Percentiles rank a stretch among this genome's conserved stretches.
phyloP scores from a whole-genome alignment of 768 basidiomycete species.

The Mycena latifolia region DNA sequence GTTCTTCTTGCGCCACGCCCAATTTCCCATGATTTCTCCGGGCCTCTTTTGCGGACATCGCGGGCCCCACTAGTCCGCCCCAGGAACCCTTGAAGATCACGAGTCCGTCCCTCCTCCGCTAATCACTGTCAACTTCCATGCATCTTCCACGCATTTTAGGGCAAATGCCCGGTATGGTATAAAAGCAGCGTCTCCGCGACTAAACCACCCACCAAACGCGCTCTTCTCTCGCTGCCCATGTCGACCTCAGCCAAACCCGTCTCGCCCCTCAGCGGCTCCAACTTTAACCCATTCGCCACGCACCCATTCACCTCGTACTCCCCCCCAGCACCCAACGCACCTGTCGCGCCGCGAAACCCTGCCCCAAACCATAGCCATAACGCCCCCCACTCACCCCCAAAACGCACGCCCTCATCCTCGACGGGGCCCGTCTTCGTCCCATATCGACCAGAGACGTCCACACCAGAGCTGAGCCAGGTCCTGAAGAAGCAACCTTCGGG shows the following conservation, averaged over 20 bases:
- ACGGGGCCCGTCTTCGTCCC: constrained; percentile 30
- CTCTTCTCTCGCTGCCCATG: constrained; percentile 11
- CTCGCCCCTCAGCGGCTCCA: constrained; percentile 34
- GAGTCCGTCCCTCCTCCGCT: constrained; percentile 26
- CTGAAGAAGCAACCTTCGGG: constrained; percentile 31
- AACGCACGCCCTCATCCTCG: constrained; percentile 25
- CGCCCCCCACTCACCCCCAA: constrained; percentile 1
- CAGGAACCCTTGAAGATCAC: constrained; percentile 23
- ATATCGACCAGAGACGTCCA: constrained; percentile 27
- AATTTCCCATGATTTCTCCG: constrained; percentile 31
- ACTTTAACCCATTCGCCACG: constrained; percentile 34
- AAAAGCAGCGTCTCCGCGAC: constrained; percentile 20
- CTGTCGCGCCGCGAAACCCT: constrained; percentile 27
- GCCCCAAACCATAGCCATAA: constrained; percentile 24
- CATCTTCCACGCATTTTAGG: constrained; percentile 17
- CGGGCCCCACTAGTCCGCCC: constrained; percentile 10
- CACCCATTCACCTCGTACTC: constrained; percentile 37
- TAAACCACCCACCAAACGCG: not conserved
- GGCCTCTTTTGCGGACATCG: constrained; percentile 1
- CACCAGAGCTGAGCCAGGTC: constrained; percentile 32
- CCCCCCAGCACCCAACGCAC: constrained; percentile 19
- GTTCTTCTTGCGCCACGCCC: not conserved
- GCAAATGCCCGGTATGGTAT: constrained; percentile 18
- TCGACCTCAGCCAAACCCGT: constrained; percentile 11
- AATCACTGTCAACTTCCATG: constrained; percentile 21